Evolutionary conservation across 768 basidiomycete species (phyloP).

Genomic region (Daedaleopsis sinensis): DNA sequence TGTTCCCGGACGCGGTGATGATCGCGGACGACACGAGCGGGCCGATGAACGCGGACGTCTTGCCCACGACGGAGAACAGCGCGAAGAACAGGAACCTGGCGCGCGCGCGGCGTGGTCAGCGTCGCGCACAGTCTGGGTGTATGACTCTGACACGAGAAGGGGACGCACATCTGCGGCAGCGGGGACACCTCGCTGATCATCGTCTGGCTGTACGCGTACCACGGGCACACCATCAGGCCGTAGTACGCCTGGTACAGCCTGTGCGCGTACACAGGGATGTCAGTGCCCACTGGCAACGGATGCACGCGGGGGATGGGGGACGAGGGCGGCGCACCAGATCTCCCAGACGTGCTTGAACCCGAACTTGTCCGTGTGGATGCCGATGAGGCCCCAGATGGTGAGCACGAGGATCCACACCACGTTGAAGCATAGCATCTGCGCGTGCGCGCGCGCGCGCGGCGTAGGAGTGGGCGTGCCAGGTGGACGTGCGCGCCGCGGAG

Average conservation of each 20-base stretch:
- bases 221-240: slow-evolving; percentile 75
- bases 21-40: slow-evolving; percentile 77
- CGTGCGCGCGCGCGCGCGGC: no score
- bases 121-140: not conserved
- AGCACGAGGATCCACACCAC: slow-evolving; percentile 72
- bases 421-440: slow-evolving; percentile 72
- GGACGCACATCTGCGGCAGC: slow-evolving; percentile 63
- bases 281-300: not conserved
- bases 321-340: slow-evolving; percentile 51
- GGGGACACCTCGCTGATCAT: slow-evolving; percentile 84
- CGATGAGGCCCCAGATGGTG: slow-evolving; percentile 76
- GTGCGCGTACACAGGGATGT: not conserved
- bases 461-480: not conserved
- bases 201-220: slow-evolving; percentile 83
- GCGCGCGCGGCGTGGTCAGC: not conserved
- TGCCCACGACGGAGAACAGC: slow-evolving; percentile 75
- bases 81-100: slow-evolving; percentile 72
- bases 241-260: slow-evolving; percentile 75
- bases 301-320: not conserved
- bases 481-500: not conserved
- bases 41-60: slow-evolving; percentile 78
- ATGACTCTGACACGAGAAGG: not conserved
- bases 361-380: slow-evolving; percentile 72
- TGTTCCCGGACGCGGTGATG: slow-evolving; percentile 66
- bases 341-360: slow-evolving; percentile 88